phyloP scores from a whole-genome alignment of 805 yeast species.

The Saccharomycopsis microspora region DNA sequence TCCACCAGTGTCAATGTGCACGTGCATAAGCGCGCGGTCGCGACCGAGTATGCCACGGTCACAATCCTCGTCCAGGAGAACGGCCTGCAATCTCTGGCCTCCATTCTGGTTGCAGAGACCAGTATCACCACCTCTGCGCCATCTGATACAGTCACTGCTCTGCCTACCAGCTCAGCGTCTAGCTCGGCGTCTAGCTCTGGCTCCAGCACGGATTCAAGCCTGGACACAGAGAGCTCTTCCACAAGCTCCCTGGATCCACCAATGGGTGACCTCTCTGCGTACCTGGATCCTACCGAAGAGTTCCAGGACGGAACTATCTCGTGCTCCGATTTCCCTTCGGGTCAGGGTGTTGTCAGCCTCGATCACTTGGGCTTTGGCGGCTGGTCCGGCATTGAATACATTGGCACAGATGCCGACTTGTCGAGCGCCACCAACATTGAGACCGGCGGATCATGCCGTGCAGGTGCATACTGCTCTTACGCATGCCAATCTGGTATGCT shows the following conservation, averaged over 20 bases:
- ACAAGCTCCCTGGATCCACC: neutral
- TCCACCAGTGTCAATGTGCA: slow-evolving; percentile 19
- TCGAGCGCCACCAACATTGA: slow-evolving; percentile 36
- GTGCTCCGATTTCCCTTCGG: slow-evolving; percentile 66
- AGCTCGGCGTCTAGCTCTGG: slow-evolving; percentile 20
- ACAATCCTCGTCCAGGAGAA: slow-evolving; percentile 25
- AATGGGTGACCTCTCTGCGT: slow-evolving; percentile 42
- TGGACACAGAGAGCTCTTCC: neutral
- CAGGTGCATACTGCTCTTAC: slow-evolving; percentile 65
- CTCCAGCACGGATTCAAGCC: slow-evolving; percentile 16
- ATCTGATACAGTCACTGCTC: slow-evolving; percentile 13
- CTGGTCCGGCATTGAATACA: slow-evolving; percentile 30
- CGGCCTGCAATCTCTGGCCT: slow-evolving; percentile 19
- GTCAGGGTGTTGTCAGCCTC: slow-evolving; percentile 56
- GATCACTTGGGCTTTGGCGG: slow-evolving; percentile 45
- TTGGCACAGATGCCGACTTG: slow-evolving; percentile 44
- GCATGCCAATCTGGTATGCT: slow-evolving; percentile 76
- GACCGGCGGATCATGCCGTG: slow-evolving; percentile 45
- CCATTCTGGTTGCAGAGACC: slow-evolving; percentile 19
- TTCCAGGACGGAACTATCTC: slow-evolving; percentile 62
- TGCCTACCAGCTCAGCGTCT: slow-evolving; percentile 12
- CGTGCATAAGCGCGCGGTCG: slow-evolving; percentile 40
- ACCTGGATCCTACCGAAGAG: slow-evolving; percentile 34
- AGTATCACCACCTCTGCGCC: slow-evolving; percentile 18
- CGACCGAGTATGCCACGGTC: slow-evolving; percentile 32